Evolutionary conservation across 108 stramenopile genomes (phyloP), one percentile per base, ranked within the genome.

Genomic region (Nitzschia sp.): DNA sequence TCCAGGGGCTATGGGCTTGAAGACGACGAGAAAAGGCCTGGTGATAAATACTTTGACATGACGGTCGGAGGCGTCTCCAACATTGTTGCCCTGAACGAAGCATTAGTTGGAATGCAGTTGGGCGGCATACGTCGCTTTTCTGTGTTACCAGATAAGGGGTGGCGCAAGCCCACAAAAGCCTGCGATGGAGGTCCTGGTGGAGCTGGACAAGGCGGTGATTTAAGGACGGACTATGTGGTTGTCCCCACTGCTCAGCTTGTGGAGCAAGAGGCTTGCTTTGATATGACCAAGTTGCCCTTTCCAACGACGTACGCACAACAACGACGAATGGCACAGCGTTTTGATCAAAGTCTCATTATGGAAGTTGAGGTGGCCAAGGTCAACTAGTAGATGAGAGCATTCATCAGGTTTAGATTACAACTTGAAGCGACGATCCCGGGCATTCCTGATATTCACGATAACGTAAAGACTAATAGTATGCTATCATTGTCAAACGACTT

Each of bases 141-240:
- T 36, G 72, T 95, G 19, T 54, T 84, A 27, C 93, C 93, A 3
- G 87, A 87, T 65, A 82, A 79, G 71, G 93, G 93, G 54, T 95
- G 93, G 93, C 72, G 80, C 64, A 85, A 84, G 59, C 73, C 83
- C 15, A 81, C 83, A 9, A 74, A 45, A 32, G 61, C 58, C 30
- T 95, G 93, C 59, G 93, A 95, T 66, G 93, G 93, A 31, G 93
- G 93, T 3, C 93, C 90, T 0, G 93, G 90, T 19, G 93, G 93
- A 2, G 45, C 31, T 0, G 93, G 93, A 1, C 60, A 79, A 0
- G 93, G 93, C 5, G 93, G 93, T 31, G 90, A 92, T 0, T 57
- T 95, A 29, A 79, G 84, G 25, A 92, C 89, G 0, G 91, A 74
- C 31, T 74, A 70, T 57, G 68, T 76, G 31, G 53, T 95, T 26